Percentiles rank a stretch among this genome's conserved stretches.
These are phyloP conservation scores for Smallanthus sonchifolius DNA, from an alignment of 129 eudicot species.

Conservation along the genomic window DNA sequence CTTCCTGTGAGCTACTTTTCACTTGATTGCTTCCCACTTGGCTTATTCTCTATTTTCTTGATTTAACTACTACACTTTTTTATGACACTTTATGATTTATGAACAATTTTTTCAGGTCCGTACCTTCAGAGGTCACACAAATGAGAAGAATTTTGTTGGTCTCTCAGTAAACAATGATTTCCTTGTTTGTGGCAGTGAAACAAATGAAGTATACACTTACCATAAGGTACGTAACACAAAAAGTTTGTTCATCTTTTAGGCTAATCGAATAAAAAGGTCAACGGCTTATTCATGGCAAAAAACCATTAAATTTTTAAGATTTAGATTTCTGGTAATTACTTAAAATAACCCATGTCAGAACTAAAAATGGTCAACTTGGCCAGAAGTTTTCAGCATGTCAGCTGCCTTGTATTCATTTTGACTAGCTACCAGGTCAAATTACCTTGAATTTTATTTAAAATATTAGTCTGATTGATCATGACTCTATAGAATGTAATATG, in stretches of 20 bases:
- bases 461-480: conserved; percentile 5
- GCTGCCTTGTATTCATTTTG: background rate
- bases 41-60: background rate
- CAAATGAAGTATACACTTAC: conserved; percentile 70
- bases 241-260: background rate
- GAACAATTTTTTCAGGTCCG: conserved; percentile 45
- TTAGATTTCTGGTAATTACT: background rate
- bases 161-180: conserved; percentile 64
- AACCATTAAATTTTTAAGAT: background rate
- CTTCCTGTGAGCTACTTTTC: conserved; percentile 40
- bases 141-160: conserved; percentile 86
- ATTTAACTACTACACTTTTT: background rate
- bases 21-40: conserved; percentile 4
- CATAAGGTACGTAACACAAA: conserved; percentile 48
- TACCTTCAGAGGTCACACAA: conserved; percentile 69
- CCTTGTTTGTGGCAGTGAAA: conserved; percentile 82
- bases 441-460: background rate
- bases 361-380: background rate
- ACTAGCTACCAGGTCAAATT: background rate
- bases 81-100: background rate
- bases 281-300: background rate
- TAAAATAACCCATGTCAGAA: background rate
- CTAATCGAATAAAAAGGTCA: background rate
- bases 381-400: conserved; percentile 4
- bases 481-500: conserved; percentile 6